Evolutionary conservation across 306 rosid species (phyloP), one percentile per base, ranked within the genome.

Genomic region (Vigna nakashimae): DNA sequence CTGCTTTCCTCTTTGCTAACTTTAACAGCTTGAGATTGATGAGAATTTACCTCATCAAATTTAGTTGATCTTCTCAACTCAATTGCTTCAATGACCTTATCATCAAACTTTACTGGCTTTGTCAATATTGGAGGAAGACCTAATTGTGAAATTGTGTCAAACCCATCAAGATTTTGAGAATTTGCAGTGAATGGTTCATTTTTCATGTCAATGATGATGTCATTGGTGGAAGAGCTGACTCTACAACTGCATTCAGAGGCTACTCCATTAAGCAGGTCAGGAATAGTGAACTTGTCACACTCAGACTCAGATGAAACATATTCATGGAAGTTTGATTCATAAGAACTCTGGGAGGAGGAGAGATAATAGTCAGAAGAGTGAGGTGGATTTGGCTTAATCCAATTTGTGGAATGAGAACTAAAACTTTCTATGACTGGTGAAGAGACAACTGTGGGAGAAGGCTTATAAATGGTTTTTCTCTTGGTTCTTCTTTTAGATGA

Each of bases 181-280:
- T 81, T 87, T 46, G 76, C 69, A n/a, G 52, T 79, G 38, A 84
- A 74, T 32, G 80, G 64, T 57, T 83, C 88, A 45, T 68, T 68
- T 55, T 87, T 89, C 89, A 90, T 79, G 87, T 90, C 96, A 43
- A 87, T 89, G 88, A 90, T 86, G 60, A 88, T 86, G 65, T 92
- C 91, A 75, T 84, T 75, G 26, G 91, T 86, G 42, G 96, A 88
- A 75, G 97, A 87, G 65, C 94, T 88, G 45, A 86, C 65, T 48
- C 88, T 84, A 64, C 89, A 84, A 66, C 82, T 84, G 75, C 89
- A 77, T 17, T 82, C 75, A 65, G 91, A 64, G 71, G 85, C 75
- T 60, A 26, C 75, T 4, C 82, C 82, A 82, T 75, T 86, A 60
- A 76, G 63, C 76, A 84, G 30, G 74, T 79, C 87, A 76, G 78